Evolutionary conservation across 1,284 basidiomycete species (phyloP).

Genomic region (Papiliotrema terrestris): DNA sequence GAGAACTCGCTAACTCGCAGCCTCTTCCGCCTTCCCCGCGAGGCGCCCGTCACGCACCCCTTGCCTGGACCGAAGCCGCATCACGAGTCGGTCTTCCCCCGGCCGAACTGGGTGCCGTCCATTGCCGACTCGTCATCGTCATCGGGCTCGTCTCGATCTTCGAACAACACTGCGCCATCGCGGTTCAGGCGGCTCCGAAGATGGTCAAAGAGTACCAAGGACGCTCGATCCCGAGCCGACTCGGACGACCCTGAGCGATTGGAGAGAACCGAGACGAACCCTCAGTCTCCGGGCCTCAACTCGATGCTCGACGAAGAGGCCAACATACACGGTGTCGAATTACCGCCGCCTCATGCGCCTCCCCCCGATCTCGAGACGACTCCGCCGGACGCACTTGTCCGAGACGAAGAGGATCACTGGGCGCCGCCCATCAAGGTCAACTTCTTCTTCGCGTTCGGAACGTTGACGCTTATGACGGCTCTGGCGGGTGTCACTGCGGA

Average conservation of each 20-base stretch:
- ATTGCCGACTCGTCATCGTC: conserved; percentile 33
- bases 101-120: conserved; percentile 46
- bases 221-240: background rate
- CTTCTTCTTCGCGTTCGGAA: conserved; percentile 6
- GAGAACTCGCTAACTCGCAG: background rate
- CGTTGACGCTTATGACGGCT: conserved; percentile 40
- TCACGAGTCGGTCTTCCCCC: conserved; percentile 41
- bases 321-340: conserved; percentile 1
- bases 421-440: conserved; percentile 1
- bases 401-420: background rate
- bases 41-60: conserved; percentile 18
- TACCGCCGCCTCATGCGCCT: conserved; percentile 2
- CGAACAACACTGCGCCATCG: conserved; percentile 5
- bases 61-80: conserved; percentile 39
- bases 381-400: too few species aligned
- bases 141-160: conserved; percentile 23
- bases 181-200: conserved; percentile 23
- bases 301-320: conserved; percentile 3
- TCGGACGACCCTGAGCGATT: background rate
- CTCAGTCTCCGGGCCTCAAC: background rate
- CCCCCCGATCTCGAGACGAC: background rate
- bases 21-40: conserved; percentile 51
- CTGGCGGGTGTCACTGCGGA: conserved; percentile 70
- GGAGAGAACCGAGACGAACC: background rate
- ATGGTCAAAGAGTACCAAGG: conserved; percentile 11